phyloP scores from a whole-genome alignment of 495 filamentous ascomycete species.

The Penicillium canescens region DNA sequence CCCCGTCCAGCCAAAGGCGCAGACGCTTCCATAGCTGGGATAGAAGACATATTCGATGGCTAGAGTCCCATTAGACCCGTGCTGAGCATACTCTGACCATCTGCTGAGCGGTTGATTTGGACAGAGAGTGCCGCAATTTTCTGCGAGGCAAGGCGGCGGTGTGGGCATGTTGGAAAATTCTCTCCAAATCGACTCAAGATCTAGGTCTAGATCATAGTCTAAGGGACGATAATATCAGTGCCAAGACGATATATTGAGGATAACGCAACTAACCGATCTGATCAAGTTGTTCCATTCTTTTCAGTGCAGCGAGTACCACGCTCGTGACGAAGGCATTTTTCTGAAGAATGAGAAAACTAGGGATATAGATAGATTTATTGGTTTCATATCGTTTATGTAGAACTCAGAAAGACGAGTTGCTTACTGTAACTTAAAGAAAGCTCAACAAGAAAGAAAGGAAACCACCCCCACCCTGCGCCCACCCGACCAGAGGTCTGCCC shows the following conservation, averaged over 20 bases:
- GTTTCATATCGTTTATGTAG: too few relatives aligned
- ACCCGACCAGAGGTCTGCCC: too few relatives aligned
- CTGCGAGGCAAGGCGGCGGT: not conserved
- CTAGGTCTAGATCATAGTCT: not conserved
- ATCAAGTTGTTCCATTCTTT: not conserved
- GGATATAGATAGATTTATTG: too few relatives aligned
- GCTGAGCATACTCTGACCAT: not conserved
- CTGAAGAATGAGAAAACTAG: too few relatives aligned
- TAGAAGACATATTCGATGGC: not conserved
- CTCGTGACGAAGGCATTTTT: too few relatives aligned
- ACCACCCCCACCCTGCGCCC: too few relatives aligned
- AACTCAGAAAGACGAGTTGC: too few relatives aligned
- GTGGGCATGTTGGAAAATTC: not conserved
- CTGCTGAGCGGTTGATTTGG: not conserved
- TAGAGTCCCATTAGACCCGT: not conserved
- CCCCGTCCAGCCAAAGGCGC: constrained; percentile 7
- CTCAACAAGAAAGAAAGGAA: too few relatives aligned
- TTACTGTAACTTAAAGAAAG: too few relatives aligned
- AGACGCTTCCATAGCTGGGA: not conserved
- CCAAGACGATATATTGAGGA: too few relatives aligned
- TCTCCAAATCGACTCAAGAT: not conserved
- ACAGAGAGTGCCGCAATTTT: not conserved
- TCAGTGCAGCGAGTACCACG: too few relatives aligned
- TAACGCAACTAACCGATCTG: not conserved
- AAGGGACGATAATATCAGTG: too few relatives aligned